Base-by-base conservation (phyloP, 805 yeast genomes). In the Candida alai region DNA sequence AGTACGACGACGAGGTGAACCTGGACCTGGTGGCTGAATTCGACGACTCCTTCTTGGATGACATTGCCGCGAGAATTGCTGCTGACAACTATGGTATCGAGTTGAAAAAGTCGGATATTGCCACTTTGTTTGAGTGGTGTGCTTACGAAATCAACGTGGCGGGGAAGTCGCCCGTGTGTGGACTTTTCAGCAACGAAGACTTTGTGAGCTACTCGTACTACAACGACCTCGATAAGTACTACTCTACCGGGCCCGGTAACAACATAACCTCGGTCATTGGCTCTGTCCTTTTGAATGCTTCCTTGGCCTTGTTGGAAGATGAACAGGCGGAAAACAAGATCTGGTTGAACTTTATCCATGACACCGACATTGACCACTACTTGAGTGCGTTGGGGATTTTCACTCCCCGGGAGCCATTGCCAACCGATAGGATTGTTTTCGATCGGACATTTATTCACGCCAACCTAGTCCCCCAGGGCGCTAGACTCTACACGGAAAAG, bases 301-400 rank as follows among this genome's bases (percentile, higher is more conserved):
- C 73, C 10, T 57, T 76, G 38, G 54, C 62, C 18, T 60, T 69
- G 36, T 58, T 77, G 41, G 52, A 62, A 38, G 50, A 38, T 28
- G 40, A 50, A 13, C 24, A 37, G 34, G 73, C 74, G 23, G 48
- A 52, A 6, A 68, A 66, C 35, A 77, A 70, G 34, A 61, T 81
- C 24, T 78, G 78, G 62, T 63, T 81, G 46, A 80, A 76, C 42
- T 78, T 82, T 61, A 67, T 84, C 6, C 90, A 84, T 48, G 93
- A 84, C 52, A 70, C 78, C 24, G 80, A 78, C 40, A 58, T 83
- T 28, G 58, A 75, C 39, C 60, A 78, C 28, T 76, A 68, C 41
- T 55, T 78, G 44, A 62, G 82, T 13, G 81, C 87, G 1, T 55
- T 83, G 28, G 86, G 84, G 4, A 49, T 82, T 42, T 41, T 68